These are phyloP conservation scores for Pyrus hybrid DNA, from an alignment of 331 rosid species.

Conservation along the genomic window DNA sequence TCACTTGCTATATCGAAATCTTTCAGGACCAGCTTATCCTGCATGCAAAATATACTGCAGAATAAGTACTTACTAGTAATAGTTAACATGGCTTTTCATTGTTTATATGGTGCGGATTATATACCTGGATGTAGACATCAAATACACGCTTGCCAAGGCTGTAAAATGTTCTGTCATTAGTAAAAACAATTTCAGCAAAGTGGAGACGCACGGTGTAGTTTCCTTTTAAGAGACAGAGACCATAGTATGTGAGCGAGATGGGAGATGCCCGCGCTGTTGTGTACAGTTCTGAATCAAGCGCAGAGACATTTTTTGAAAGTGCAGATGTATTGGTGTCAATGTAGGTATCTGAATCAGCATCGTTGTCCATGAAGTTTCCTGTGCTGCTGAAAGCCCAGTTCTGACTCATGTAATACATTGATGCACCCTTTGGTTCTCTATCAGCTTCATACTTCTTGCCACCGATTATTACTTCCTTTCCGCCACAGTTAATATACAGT, in stretches of 20 bases:
- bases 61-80: constrained; percentile 19
- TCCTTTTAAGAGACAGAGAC: constrained; percentile 71
- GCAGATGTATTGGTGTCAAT: constrained; percentile 50
- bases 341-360: constrained; percentile 60
- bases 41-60: constrained; percentile 11
- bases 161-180: constrained; percentile 44
- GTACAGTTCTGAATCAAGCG: constrained; percentile 38
- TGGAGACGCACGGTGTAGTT: constrained; percentile 74
- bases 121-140: constrained; percentile 85
- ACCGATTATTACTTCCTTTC: constrained; percentile 47
- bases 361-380: constrained; percentile 86
- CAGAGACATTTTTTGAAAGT: constrained; percentile 36
- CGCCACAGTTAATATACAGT: constrained; percentile 80
- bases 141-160: constrained; percentile 69
- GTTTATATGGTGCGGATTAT: not conserved
- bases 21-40: constrained; percentile 66
- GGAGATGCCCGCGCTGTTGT: constrained; percentile 76
- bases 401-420: constrained; percentile 42
- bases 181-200: constrained; percentile 78
- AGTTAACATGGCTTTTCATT: constrained; percentile 6
- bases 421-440: constrained; percentile 66
- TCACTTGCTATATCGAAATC: constrained; percentile 70
- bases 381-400: constrained; percentile 93
- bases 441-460: constrained; percentile 50
- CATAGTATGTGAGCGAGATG: constrained; percentile 82